Percentiles rank a stretch among this genome's conserved stretches.
Evolutionary conservation across 495 filamentous ascomycete species (phyloP).

Genomic region (Aspergillus bridgeri): DNA sequence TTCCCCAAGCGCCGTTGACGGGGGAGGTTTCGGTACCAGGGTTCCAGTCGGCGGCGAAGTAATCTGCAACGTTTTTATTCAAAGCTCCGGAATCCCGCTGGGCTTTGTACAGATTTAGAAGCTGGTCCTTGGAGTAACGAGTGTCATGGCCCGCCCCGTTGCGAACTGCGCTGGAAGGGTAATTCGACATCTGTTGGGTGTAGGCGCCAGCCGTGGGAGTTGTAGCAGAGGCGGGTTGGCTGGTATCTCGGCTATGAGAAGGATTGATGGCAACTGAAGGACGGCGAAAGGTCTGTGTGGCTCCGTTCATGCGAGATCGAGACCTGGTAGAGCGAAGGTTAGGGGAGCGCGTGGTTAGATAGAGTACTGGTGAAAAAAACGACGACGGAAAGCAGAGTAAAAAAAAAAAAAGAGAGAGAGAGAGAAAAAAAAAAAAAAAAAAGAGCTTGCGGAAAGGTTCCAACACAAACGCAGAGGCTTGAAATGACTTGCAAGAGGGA

Average conservation of each 20-base stretch:
- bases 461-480: too few species aligned
- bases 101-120: slow-evolving; percentile 69
- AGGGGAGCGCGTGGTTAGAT: slow-evolving; percentile 18
- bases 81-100: slow-evolving; percentile 56
- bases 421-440: slow-evolving; percentile 8
- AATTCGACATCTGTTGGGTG: slow-evolving; percentile 57
- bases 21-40: slow-evolving; percentile 62
- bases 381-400: too few species aligned
- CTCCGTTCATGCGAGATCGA: slow-evolving; percentile 69
- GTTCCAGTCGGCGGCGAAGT: slow-evolving; percentile 74
- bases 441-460: background rate
- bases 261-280: slow-evolving; percentile 66
- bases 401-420: background rate
- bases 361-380: background rate
- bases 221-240: slow-evolving; percentile 45
- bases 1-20: slow-evolving; percentile 69
- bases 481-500: background rate
- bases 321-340: slow-evolving; percentile 46
- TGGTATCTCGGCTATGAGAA: slow-evolving; percentile 48
- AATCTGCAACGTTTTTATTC: slow-evolving; percentile 60
- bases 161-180: slow-evolving; percentile 43
- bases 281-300: slow-evolving; percentile 82
- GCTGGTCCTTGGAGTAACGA: slow-evolving; percentile 79
- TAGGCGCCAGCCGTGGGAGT: slow-evolving; percentile 54
- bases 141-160: slow-evolving; percentile 53